These are phyloP conservation scores for Coriolopsis trogii DNA, from an alignment of 1,284 basidiomycete genomes.

Conservation along the genomic window DNA sequence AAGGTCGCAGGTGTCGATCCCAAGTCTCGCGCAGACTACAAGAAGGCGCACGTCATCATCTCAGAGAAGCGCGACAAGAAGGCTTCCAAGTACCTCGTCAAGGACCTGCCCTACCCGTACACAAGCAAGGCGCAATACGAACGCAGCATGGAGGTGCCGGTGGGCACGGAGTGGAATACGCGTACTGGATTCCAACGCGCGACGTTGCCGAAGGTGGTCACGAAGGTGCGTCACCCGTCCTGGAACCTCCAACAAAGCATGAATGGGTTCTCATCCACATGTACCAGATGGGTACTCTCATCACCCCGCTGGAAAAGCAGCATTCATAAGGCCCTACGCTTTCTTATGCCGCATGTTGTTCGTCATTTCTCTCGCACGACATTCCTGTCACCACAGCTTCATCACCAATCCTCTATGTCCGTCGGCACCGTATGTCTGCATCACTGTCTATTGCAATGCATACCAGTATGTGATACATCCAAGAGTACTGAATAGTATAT, in stretches of 20 bases:
- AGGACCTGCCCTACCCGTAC: constrained; percentile 93
- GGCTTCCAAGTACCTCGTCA: constrained; percentile 84
- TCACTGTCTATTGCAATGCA: background rate
- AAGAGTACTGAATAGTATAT: background rate
- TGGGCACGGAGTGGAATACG: constrained; percentile 95
- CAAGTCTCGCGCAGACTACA: constrained; percentile 79
- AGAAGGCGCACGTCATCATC: constrained; percentile 89
- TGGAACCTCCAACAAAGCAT: no score
- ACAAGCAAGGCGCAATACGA: constrained; percentile 89
- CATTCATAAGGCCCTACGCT: constrained; percentile 21
- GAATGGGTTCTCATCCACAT: background rate
- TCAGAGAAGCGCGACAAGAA: constrained; percentile 95
- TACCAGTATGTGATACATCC: background rate
- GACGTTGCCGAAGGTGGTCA: constrained; percentile 83
- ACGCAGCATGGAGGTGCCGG: constrained; percentile 75
- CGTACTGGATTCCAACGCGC: constrained; percentile 84
- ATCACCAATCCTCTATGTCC: no score
- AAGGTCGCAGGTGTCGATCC: constrained; percentile 83
- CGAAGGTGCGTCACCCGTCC: constrained; percentile 62
- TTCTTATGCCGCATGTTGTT: no score
- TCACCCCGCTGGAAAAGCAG: constrained; percentile 34
- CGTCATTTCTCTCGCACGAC: background rate
- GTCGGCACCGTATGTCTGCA: no score
- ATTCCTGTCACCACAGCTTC: background rate
- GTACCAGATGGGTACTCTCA: constrained; percentile 33